phyloP scores from a whole-genome alignment of 1,139 yeast genomes.

The Pichia sp. region DNA sequence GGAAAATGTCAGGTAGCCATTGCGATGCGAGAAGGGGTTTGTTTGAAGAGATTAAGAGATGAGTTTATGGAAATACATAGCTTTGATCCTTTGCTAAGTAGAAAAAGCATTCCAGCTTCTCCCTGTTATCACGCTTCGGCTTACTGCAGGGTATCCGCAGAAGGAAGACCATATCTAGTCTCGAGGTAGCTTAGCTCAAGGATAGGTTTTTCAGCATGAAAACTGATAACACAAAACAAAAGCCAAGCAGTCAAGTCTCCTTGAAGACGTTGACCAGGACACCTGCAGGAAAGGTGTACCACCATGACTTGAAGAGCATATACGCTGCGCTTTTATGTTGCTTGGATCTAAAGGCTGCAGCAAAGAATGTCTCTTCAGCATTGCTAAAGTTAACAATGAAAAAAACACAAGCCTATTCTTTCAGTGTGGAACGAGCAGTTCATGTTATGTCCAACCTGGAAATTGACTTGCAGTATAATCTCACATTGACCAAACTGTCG shows the following conservation, averaged over 20 bases:
- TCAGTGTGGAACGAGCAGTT: slow-evolving; percentile 51
- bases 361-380: slow-evolving; percentile 9
- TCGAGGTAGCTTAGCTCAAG: too few species aligned
- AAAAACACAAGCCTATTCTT: slow-evolving; percentile 46
- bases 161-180: not conserved
- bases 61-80: too few species aligned
- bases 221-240: not conserved
- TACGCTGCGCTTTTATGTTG: slow-evolving; percentile 34
- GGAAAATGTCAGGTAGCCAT: not conserved
- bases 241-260: slow-evolving; percentile 13
- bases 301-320: slow-evolving; percentile 55
- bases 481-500: slow-evolving; percentile 55
- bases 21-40: not conserved
- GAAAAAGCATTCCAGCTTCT: too few species aligned
- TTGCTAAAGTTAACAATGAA: slow-evolving; percentile 18
- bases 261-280: slow-evolving; percentile 42
- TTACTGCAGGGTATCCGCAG: too few species aligned
- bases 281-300: slow-evolving; percentile 48
- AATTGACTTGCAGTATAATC: slow-evolving; percentile 43
- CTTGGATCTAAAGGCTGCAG: slow-evolving; percentile 17
- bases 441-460: slow-evolving; percentile 46
- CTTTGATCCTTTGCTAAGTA: not conserved
- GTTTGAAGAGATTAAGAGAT: not conserved
- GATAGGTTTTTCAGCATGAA: too few species aligned
- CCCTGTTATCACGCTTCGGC: too few species aligned